Percentiles rank a stretch among this genome's conserved stretches.
Evolutionary conservation across 2,329 filamentous ascomycete genomes (phyloP).

Genomic region (Venturia oleaginea): DNA sequence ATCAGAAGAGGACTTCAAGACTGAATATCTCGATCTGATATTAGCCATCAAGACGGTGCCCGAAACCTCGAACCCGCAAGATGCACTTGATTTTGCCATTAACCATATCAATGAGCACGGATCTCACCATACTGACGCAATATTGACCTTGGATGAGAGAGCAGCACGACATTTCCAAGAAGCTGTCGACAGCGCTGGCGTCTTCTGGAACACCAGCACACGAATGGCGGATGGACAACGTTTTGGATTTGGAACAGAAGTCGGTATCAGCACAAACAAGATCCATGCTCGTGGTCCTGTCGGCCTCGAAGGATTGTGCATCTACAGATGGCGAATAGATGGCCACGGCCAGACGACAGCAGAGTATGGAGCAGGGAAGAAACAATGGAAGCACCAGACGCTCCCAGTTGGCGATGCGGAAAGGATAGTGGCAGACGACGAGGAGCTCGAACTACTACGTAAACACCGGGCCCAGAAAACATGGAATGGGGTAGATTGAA

Average conservation of each 20-base stretch:
- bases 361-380: constrained; percentile 55
- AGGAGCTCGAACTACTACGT: constrained; percentile 12
- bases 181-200: constrained; percentile 77
- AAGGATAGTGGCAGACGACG: constrained; percentile 5
- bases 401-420: constrained; percentile 24
- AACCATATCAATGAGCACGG: constrained; percentile 85
- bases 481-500: background rate
- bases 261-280: constrained; percentile 98
- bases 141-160: constrained; percentile 61
- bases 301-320: constrained; percentile 86
- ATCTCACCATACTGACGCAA: constrained; percentile 88
- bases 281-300: constrained; percentile 92
- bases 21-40: constrained; percentile 79
- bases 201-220: constrained; percentile 95
- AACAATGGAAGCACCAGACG: constrained; percentile 47
- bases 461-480: constrained; percentile 7
- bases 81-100: constrained; percentile 58
- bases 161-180: constrained; percentile 76
- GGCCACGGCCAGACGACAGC: constrained; percentile 75
- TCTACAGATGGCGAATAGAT: constrained; percentile 91
- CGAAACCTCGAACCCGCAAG: constrained; percentile 16
- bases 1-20: constrained; percentile 64
- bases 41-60: constrained; percentile 76
- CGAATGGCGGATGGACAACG: constrained; percentile 94
- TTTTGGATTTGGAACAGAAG: constrained; percentile 95